Base-by-base conservation (phyloP, 257 asterid genomes). In the Agastache rugosa region DNA sequence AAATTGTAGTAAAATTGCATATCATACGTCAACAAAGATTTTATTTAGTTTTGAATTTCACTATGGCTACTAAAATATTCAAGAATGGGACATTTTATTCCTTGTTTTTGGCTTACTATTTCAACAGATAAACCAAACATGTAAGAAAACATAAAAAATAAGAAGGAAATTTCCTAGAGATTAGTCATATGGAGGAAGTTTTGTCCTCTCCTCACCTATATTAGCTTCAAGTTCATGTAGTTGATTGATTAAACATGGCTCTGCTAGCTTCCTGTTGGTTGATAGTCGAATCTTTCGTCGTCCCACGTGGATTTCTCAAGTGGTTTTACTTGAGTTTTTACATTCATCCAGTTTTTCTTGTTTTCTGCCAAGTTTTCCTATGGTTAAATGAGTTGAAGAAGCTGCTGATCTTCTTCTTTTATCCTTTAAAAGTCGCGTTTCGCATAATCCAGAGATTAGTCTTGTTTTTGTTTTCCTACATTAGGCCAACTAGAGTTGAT, bases 211-310 rank as follows among this genome's bases (percentile, higher is more conserved):
- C 62, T 56, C 17, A 55, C 61, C 11, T 34, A 51, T 51, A 76
- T 14, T 6, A 37, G 10, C 58, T 19, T 16, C 5, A 29, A 50
- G 17, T 19, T 69, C 14, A 39, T 50, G 50, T 44, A 69, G 39
- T 25, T 14, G 17, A 11, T 59, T 61, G 34, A 11, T 45, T 55
- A 48, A 56, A 85, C 54, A 75, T 86, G 90, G 79, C 81, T 66
- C 59, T 69, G 72, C 72, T 88, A 6, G 78, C 82, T 50, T 77
- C 77, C n/a, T 87, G 84, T 73, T 87, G 96, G 96, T 55, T 89
- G 55, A 55, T 89, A 11, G 59, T 83, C 5, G 93, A 87, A 80
- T 9, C 48, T 59, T 79, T 67, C 10, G 16, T 87, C 63, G 79
- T 87, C 75, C 93, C 91, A 59, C 27, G 80, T 66, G 91, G 91